These are phyloP conservation scores for Croton laevigatus DNA, from an alignment of 441 rosid genomes.

Conservation along the genomic window DNA sequence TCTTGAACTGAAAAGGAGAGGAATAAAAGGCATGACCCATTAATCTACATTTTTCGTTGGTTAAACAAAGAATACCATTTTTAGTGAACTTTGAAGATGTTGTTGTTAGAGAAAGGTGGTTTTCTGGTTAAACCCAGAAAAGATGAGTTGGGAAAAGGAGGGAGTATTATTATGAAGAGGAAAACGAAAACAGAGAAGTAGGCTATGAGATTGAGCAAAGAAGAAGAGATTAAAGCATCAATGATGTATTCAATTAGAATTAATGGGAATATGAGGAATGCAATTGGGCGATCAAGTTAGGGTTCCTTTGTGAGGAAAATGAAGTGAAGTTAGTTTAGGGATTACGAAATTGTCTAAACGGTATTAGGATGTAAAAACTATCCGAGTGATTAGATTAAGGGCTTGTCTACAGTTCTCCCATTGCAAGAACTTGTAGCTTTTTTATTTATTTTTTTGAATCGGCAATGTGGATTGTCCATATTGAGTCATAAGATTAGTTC, in stretches of 20 bases:
- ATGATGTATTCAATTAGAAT: not conserved
- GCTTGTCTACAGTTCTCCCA: too few species aligned
- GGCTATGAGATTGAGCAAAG: conserved; percentile 18
- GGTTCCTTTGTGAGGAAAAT: too few species aligned
- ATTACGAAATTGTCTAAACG: too few species aligned
- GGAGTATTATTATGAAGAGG: conserved; percentile 14
- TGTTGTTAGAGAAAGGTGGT: conserved; percentile 44
- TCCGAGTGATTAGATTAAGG: too few species aligned
- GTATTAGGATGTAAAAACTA: too few species aligned
- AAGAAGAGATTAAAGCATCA: not conserved
- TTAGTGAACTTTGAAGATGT: conserved; percentile 39
- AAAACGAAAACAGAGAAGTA: conserved; percentile 19
- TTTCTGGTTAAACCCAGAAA: conserved; percentile 32
- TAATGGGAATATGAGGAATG: too few species aligned
- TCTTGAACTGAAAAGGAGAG: conserved; percentile 52
- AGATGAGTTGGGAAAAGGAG: conserved; percentile 34
- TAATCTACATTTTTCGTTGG: conserved; percentile 43
- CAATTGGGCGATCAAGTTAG: too few species aligned
- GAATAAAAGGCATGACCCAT: conserved; percentile 55
- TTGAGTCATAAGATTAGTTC: too few species aligned
- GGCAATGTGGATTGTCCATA: too few species aligned
- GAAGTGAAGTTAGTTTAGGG: too few species aligned
- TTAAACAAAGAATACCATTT: conserved; percentile 52
- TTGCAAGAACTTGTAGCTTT: too few species aligned
- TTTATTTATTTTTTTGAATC: too few species aligned